Percentiles rank a stretch among this genome's conserved stretches.
Conservation (phyloP, 2,329 filamentous ascomycete species). For the Trichoderma guizhouense region DNA sequence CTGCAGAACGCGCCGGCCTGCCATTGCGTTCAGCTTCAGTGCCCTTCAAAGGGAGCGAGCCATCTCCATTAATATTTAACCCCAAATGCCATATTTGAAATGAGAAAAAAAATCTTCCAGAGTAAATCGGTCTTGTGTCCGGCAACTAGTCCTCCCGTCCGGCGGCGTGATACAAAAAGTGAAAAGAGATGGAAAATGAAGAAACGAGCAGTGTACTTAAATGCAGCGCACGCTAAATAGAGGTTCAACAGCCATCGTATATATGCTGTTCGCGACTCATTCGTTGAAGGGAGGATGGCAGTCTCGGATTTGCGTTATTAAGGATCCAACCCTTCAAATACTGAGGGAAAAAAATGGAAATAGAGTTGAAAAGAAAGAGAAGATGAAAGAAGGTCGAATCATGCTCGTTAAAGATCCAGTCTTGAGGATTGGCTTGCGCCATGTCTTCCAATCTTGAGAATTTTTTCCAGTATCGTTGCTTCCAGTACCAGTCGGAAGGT, state of each 20-base stretch:
- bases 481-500: neutral
- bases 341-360: neutral
- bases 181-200: neutral
- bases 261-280: neutral
- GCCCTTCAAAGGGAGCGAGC: neutral
- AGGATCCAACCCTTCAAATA: neutral
- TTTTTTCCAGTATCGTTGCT: slow-evolving; percentile 1
- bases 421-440: slow-evolving; percentile 19
- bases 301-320: neutral
- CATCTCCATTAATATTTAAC: slow-evolving; percentile 8
- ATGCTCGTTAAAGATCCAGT: slow-evolving; percentile 8
- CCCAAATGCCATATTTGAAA: neutral
- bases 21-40: neutral
- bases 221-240: slow-evolving; percentile 4
- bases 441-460: slow-evolving; percentile 12
- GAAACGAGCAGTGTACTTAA: neutral
- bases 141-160: slow-evolving; percentile 26
- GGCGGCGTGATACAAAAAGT: slow-evolving; percentile 21
- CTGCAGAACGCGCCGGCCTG: neutral
- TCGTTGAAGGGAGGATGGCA: neutral
- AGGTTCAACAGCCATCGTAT: neutral
- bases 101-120: neutral
- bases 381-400: neutral
- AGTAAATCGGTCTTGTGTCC: neutral
- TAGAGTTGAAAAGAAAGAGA: neutral